These are phyloP conservation scores for Saccharomyces hybrid DNA, from an alignment of 1,139 yeast genomes.

Conservation along the genomic window DNA sequence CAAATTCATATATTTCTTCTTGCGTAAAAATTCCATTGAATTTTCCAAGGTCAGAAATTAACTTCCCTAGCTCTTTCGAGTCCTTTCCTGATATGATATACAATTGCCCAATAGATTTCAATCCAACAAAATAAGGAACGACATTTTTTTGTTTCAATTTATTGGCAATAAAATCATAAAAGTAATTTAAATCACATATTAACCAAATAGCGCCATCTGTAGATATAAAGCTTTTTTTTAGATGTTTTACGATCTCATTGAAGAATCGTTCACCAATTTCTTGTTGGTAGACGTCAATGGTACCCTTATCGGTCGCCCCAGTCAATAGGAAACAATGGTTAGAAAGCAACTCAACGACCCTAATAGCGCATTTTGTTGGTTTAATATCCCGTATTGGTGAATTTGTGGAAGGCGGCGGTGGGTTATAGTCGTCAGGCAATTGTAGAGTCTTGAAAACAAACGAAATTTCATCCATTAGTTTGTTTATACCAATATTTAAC, in stretches of 20 bases:
- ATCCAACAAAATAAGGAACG: conserved; percentile 68
- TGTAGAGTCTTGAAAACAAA: conserved; percentile 45
- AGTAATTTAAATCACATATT: conserved; percentile 65
- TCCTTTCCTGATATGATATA: conserved; percentile 67
- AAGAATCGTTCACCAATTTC: conserved; percentile 88
- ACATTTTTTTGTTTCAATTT: conserved; percentile 62
- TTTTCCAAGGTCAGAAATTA: conserved; percentile 75
- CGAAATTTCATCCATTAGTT: conserved; percentile 70
- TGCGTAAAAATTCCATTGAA: conserved; percentile 87
- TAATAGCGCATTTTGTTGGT: conserved; percentile 64
- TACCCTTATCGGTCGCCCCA: conserved; percentile 81
- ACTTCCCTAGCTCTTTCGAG: conserved; percentile 76
- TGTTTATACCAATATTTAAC: conserved; percentile 80
- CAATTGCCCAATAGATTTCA: conserved; percentile 77
- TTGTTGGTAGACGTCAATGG: conserved; percentile 87
- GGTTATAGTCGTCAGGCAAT: conserved; percentile 47
- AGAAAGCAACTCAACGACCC: conserved; percentile 53
- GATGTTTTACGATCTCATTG: conserved; percentile 63
- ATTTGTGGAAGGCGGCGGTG: conserved; percentile 24
- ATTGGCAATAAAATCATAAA: conserved; percentile 59
- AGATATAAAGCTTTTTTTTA: conserved; percentile 63
- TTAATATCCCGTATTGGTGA: conserved; percentile 36
- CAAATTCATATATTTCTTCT: conserved; percentile 90
- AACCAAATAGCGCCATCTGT: conserved; percentile 76
- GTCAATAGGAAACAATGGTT: conserved; percentile 70